Conservation (phyloP, 805 yeast genomes). For the Vanderwaltozyma polyspora region DNA sequence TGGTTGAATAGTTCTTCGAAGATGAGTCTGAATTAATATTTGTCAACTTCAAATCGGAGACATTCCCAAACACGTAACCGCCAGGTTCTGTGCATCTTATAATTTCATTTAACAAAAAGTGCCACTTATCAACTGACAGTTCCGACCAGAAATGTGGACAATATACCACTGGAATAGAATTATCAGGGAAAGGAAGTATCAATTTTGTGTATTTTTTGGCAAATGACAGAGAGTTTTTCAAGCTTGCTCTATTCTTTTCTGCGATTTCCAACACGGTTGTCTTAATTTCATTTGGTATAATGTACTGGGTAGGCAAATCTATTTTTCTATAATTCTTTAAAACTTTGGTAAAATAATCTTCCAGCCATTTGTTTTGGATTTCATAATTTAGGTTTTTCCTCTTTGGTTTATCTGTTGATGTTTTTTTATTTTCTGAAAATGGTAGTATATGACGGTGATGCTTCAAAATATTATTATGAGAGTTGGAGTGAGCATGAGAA, state of each 20-base stretch:
- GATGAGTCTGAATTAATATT: constrained; percentile 3
- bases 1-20: neutral
- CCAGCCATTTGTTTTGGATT: constrained; percentile 15
- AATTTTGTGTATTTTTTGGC: constrained; percentile 15
- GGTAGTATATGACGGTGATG: neutral
- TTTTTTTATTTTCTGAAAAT: neutral
- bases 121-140: constrained; percentile 21
- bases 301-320: constrained; percentile 16
- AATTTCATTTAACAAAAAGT: constrained; percentile 17
- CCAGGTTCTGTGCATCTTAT: constrained; percentile 21
- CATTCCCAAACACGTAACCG: constrained; percentile 19
- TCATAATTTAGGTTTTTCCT: neutral
- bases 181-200: constrained; percentile 17
- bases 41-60: constrained; percentile 15
- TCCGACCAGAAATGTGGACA: constrained; percentile 23
- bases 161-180: constrained; percentile 18
- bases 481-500: no score
- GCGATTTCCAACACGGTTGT: neutral
- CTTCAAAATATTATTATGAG: no score
- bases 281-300: constrained; percentile 4
- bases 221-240: constrained; percentile 8
- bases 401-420: neutral
- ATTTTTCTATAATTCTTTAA: constrained; percentile 19
- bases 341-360: constrained; percentile 13
- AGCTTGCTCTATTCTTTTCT: neutral